These are phyloP conservation scores for Grosmannia clavigera DNA, from an alignment of 2,329 filamentous ascomycete genomes.

Conservation along the genomic window DNA sequence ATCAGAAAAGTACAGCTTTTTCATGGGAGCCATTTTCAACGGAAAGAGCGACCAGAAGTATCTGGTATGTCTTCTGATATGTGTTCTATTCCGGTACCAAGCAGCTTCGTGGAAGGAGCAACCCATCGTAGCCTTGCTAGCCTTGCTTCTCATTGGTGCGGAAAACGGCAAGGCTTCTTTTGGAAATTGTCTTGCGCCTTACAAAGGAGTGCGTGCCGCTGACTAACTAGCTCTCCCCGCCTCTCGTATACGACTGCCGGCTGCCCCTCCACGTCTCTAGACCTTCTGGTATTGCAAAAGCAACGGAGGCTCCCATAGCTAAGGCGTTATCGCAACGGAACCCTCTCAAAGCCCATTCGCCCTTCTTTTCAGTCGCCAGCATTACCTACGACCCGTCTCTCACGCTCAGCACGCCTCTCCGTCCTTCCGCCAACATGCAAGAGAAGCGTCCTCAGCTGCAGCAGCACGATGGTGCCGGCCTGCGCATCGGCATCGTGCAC, in stretches of 20 bases:
- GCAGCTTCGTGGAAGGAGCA: background rate
- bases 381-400: too few species aligned
- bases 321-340: too few species aligned
- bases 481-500: slow-evolving; percentile 91
- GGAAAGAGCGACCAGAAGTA: slow-evolving; percentile 1
- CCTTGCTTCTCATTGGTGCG: background rate
- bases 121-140: background rate
- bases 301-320: too few species aligned
- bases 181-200: background rate
- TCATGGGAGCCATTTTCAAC: background rate
- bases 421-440: slow-evolving; percentile 22
- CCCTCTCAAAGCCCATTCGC: too few species aligned
- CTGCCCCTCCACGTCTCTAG: background rate
- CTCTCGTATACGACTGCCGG: background rate
- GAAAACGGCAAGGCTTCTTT: background rate
- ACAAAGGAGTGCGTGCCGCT: background rate
- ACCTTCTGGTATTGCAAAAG: background rate
- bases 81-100: background rate
- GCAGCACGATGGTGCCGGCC: slow-evolving; percentile 52
- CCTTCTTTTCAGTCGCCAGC: too few species aligned
- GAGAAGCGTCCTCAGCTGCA: slow-evolving; percentile 45
- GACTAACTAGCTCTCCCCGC: background rate
- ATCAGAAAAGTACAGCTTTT: background rate
- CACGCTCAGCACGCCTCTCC: too few species aligned
- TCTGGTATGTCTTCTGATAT: background rate